These are phyloP conservation scores for Lactifluus subvellereus DNA, from an alignment of 768 basidiomycete species.

Conservation along the genomic window DNA sequence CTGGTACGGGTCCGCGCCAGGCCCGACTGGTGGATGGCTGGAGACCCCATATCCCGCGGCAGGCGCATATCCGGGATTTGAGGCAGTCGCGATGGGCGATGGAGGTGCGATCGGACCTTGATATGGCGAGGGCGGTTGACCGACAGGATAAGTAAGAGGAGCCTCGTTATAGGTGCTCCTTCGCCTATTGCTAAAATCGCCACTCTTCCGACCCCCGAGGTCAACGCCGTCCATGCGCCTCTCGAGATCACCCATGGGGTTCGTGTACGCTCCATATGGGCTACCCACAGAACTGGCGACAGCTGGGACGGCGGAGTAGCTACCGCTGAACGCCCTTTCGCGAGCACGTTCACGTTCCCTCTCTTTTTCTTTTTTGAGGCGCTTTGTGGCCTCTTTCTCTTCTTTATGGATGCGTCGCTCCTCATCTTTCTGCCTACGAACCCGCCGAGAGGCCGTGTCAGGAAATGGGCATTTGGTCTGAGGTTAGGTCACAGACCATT, in stretches of 20 bases:
- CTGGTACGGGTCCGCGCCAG: constrained; percentile 16
- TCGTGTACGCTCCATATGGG: constrained; percentile 26
- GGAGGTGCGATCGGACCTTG: constrained; percentile 18
- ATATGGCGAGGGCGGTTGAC: constrained; percentile 25
- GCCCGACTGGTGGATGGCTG: constrained; percentile 8
- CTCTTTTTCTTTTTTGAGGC: constrained; percentile 42
- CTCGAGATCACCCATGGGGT: constrained; percentile 33
- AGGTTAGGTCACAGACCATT: constrained; percentile 19
- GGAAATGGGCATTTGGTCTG: neutral
- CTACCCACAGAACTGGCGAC: constrained; percentile 10
- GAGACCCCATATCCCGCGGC: constrained; percentile 12
- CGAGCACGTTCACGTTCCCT: constrained; percentile 45
- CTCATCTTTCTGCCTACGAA: constrained; percentile 37
- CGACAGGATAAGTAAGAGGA: constrained; percentile 27
- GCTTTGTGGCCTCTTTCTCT: constrained; percentile 38
- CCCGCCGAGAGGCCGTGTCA: neutral
- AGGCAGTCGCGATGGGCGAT: constrained; percentile 8
- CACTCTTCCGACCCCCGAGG: neutral
- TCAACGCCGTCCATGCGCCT: constrained; percentile 32
- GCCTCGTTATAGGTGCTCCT: constrained; percentile 14
- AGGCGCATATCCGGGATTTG: constrained; percentile 17
- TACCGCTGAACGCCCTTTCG: constrained; percentile 45
- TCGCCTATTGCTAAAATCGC: constrained; percentile 24
- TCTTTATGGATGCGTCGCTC: constrained; percentile 52
- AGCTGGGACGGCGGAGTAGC: constrained; percentile 12